phyloP scores from a whole-genome alignment of 2,329 filamentous ascomycete species.

The Tothia fuscella region DNA sequence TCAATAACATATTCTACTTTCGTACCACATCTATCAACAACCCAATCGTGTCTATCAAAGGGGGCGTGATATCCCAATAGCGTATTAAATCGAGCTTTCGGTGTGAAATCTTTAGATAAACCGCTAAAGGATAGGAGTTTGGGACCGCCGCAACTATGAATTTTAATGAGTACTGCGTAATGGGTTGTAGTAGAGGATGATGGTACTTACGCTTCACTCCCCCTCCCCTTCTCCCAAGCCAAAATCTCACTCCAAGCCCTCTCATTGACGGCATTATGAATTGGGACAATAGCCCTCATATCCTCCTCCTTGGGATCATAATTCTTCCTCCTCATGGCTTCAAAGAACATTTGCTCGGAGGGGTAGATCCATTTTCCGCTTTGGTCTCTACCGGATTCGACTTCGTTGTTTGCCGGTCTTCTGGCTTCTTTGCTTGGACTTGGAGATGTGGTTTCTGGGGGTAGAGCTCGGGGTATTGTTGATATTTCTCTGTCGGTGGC shows the following conservation, averaged over 20 bases:
- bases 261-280: conserved; percentile 98
- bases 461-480: conserved; percentile 50
- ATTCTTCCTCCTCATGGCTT: conserved; percentile 86
- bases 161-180: conserved; percentile 11
- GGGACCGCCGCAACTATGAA: conserved; percentile 59
- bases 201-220: conserved; percentile 41
- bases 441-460: conserved; percentile 23
- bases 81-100: conserved; percentile 71
- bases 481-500: conserved; percentile 62
- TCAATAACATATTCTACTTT: conserved; percentile 94
- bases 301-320: conserved; percentile 59
- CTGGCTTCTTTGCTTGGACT: conserved; percentile 23
- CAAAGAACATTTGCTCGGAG: conserved; percentile 94
- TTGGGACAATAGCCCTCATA: conserved; percentile 87
- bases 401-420: conserved; percentile 55
- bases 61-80: conserved; percentile 79
- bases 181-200: not conserved
- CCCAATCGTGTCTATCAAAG: conserved; percentile 96
- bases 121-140: conserved; percentile 76
- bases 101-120: conserved; percentile 51
- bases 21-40: conserved; percentile 79
- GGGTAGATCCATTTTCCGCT: conserved; percentile 96
- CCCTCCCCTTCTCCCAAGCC: conserved; percentile 64
- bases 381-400: conserved; percentile 53
- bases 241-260: conserved; percentile 87